Evolutionary conservation across 169 alveolate genomes (phyloP).

Genomic region (Eimeria brunetti): DNA sequence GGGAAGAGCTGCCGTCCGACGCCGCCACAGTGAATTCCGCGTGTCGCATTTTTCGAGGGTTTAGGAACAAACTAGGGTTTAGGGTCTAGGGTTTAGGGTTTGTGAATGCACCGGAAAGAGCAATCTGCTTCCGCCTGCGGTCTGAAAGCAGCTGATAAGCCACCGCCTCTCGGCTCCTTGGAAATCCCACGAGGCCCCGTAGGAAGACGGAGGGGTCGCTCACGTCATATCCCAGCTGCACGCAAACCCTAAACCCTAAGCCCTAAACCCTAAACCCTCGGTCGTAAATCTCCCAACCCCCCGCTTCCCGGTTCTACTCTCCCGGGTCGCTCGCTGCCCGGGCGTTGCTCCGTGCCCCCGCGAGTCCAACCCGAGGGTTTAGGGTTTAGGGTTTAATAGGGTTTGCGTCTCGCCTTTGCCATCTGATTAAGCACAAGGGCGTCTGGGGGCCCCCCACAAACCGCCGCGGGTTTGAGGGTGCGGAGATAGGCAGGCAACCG

Average conservation of each 20-base stretch:
- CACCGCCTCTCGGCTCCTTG: constrained; percentile 75
- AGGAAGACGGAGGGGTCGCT: constrained; percentile 41
- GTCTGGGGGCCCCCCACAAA: constrained; percentile 17
- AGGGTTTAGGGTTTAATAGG: constrained; percentile 11
- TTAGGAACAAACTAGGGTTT: background rate
- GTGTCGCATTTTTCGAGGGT: no score
- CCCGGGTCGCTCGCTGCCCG: background rate
- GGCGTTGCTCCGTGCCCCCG: background rate
- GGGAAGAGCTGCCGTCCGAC: background rate
- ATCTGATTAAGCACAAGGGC: constrained; percentile 61
- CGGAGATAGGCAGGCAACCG: constrained; percentile 72
- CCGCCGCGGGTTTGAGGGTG: background rate
- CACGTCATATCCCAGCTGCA: constrained; percentile 79
- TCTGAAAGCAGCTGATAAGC: constrained; percentile 81
- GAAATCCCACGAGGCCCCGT: constrained; percentile 35
- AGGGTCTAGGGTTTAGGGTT: constrained; percentile 15
- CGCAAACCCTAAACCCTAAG: constrained; percentile 46
- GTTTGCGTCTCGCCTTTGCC: constrained; percentile 2
- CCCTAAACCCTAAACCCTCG: constrained; percentile 19
- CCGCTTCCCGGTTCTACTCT: background rate
- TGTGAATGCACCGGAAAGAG: constrained; percentile 69
- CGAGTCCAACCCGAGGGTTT: background rate
- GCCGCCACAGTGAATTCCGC: no score
- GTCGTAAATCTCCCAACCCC: background rate
- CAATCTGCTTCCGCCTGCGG: constrained; percentile 70